These are phyloP conservation scores for Tausonia pullulans DNA, from an alignment of 1,284 basidiomycete genomes.

Conservation along the genomic window DNA sequence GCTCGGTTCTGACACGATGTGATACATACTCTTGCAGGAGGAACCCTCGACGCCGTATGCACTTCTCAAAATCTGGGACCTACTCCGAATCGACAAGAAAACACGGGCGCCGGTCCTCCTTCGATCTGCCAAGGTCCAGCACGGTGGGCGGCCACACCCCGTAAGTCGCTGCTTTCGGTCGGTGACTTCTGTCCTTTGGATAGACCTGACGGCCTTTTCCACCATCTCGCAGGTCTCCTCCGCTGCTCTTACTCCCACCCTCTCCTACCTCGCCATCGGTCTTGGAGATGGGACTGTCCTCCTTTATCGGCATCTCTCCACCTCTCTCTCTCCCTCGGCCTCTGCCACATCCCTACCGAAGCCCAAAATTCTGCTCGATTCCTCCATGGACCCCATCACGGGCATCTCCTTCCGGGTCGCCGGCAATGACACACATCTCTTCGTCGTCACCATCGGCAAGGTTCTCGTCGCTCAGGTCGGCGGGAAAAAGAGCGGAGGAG, in stretches of 20 bases:
- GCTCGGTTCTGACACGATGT: neutral
- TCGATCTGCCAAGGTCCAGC: slow-evolving; percentile 65
- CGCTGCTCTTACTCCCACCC: slow-evolving; percentile 63
- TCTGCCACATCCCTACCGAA: slow-evolving; percentile 64
- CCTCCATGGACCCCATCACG: slow-evolving; percentile 73
- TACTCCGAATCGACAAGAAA: slow-evolving; percentile 63
- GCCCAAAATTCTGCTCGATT: slow-evolving; percentile 56
- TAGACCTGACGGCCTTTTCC: no score
- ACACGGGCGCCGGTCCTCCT: slow-evolving; percentile 55
- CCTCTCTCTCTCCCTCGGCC: slow-evolving; percentile 53
- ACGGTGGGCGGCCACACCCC: slow-evolving; percentile 66
- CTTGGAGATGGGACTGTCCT: slow-evolving; percentile 91
- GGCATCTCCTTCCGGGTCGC: slow-evolving; percentile 62
- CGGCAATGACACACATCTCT: slow-evolving; percentile 47
- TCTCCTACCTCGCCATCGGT: slow-evolving; percentile 80
- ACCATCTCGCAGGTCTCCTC: slow-evolving; percentile 53
- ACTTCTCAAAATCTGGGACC: slow-evolving; percentile 79
- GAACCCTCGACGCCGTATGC: slow-evolving; percentile 63
- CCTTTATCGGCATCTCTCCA: slow-evolving; percentile 79
- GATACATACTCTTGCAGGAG: slow-evolving; percentile 44
- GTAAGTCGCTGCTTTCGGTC: slow-evolving; percentile 37
- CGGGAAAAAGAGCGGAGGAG: slow-evolving; percentile 7
- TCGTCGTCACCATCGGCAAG: slow-evolving; percentile 77
- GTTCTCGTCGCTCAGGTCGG: slow-evolving; percentile 45
- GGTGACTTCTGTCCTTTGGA: no score